These are phyloP conservation scores for Penicillium decumbens DNA, from an alignment of 2,329 filamentous ascomycete species.

Conservation along the genomic window DNA sequence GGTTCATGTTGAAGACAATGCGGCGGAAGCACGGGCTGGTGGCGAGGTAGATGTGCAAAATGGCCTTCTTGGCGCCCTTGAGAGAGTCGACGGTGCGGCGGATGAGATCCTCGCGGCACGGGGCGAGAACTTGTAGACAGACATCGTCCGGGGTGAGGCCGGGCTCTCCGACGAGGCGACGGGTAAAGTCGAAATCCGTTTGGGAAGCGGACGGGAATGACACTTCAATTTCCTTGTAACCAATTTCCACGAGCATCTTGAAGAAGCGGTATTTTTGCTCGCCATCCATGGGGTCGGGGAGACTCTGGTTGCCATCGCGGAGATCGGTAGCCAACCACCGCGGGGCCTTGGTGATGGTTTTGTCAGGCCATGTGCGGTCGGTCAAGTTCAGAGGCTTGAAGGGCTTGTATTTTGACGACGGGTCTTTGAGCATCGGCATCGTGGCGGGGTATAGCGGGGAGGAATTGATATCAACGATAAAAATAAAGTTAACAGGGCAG, in stretches of 20 bases:
- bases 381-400: conserved; percentile 47
- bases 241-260: conserved; percentile 84
- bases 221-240: conserved; percentile 97
- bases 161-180: conserved; percentile 77
- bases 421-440: conserved; percentile 47
- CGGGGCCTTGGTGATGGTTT: conserved; percentile 75
- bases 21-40: conserved; percentile 93
- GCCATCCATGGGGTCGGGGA: conserved; percentile 91
- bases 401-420: conserved; percentile 46
- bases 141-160: conserved; percentile 83
- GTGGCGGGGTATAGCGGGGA: conserved; percentile 24
- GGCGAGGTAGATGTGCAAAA: conserved; percentile 92
- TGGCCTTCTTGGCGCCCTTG: conserved; percentile 83
- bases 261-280: conserved; percentile 96
- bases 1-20: conserved; percentile 81
- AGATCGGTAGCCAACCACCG: conserved; percentile 87
- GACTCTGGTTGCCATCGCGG: conserved; percentile 88
- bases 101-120: conserved; percentile 89
- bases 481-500: conserved; percentile 3
- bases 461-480: conserved; percentile 19
- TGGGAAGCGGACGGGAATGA: conserved; percentile 93
- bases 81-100: conserved; percentile 82
- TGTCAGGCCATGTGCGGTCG: conserved; percentile 71
- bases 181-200: conserved; percentile 93
- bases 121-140: conserved; percentile 84